Base-by-base conservation (phyloP, 768 basidiomycete genomes). In the Pleurotus sapidus region DNA sequence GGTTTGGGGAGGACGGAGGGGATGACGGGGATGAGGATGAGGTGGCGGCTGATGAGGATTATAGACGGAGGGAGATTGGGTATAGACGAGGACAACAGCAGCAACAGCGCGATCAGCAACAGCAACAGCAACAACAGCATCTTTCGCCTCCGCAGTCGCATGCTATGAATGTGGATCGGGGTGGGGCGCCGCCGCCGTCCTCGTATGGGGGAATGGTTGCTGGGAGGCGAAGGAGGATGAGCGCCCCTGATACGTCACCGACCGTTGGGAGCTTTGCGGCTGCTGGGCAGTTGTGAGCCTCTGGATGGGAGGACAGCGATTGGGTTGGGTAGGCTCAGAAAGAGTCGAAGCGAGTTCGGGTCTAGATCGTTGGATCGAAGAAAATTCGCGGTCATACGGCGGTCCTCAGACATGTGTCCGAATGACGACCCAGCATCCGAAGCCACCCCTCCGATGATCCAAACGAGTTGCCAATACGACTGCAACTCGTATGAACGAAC, bases 221-320 rank as follows among this genome's bases (percentile, higher is more conserved):
- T 54, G 71, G 70, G 42, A 61, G 70, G 59, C 65, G 65, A 61
- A 63, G 73, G 61, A 62, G 72, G 63, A 74, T 72, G 72, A 74
- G 72, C 61, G 67, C 64, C 7, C 68, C 70, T 24, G 57, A 63
- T 14, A 55, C 61, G 40, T 61, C 68, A 18, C 49, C 59, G 27
- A 49, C 49, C 5, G 48, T 54, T 47, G 27, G 34, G 38, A 57
- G 42, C 17, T 42, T 46, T 24, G 23, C 55, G 38, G 20, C 56
- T 60, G 48, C 59, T 46, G 46, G 43, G 43, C 55, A 56, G 55
- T 38, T 56, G 55, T 43, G 20, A 39, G 18, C 20, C 30, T 34
- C 30, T 34, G 8, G 30, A 9, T 34, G 30, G 30, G 30, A 34
- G 30, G 30, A 34, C 2, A 34, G 30, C 8, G 30, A 34, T 9